phyloP scores from a whole-genome alignment of 2,329 filamentous ascomycete genomes.

The Aspergillus sp. region DNA sequence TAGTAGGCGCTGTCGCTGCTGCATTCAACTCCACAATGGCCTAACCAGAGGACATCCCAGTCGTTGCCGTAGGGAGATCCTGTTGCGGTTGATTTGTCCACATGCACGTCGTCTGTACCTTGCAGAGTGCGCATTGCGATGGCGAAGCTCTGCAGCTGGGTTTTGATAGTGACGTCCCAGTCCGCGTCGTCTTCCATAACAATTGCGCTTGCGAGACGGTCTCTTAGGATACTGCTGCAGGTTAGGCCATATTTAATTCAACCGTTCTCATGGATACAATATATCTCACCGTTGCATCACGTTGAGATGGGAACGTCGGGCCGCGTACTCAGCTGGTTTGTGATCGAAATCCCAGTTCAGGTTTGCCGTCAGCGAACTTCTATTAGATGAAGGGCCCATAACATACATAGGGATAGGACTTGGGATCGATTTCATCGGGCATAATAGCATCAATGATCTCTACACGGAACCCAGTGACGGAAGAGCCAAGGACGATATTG shows the following conservation, averaged over 20 bases:
- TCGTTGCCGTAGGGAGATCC: slow-evolving; percentile 15
- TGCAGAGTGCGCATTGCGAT: slow-evolving; percentile 11
- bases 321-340: slow-evolving; percentile 17
- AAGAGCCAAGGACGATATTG: slow-evolving; percentile 21
- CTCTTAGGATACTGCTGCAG: not conserved
- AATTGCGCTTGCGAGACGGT: slow-evolving; percentile 12
- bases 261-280: not conserved
- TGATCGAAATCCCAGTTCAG: slow-evolving; percentile 23
- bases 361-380: not conserved
- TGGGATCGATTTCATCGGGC: slow-evolving; percentile 16
- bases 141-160: slow-evolving; percentile 15
- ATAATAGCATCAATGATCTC: slow-evolving; percentile 21
- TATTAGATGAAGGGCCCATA: not conserved
- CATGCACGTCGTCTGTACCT: too few species aligned
- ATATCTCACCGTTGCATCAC: slow-evolving; percentile 20
- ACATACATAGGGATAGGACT: slow-evolving; percentile 19
- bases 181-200: slow-evolving; percentile 21
- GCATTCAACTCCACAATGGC: slow-evolving; percentile 25
- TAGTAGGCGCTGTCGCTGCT: slow-evolving; percentile 13
- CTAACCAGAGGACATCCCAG: slow-evolving; percentile 26
- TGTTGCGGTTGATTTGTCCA: not conserved
- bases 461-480: slow-evolving; percentile 17
- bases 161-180: slow-evolving; percentile 16
- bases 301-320: slow-evolving; percentile 22
- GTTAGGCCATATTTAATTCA: not conserved